Percentiles rank a stretch among this genome's conserved stretches.
These are phyloP conservation scores for Xerocomus amazonicus DNA, from an alignment of 1,284 basidiomycete species.

Conservation along the genomic window DNA sequence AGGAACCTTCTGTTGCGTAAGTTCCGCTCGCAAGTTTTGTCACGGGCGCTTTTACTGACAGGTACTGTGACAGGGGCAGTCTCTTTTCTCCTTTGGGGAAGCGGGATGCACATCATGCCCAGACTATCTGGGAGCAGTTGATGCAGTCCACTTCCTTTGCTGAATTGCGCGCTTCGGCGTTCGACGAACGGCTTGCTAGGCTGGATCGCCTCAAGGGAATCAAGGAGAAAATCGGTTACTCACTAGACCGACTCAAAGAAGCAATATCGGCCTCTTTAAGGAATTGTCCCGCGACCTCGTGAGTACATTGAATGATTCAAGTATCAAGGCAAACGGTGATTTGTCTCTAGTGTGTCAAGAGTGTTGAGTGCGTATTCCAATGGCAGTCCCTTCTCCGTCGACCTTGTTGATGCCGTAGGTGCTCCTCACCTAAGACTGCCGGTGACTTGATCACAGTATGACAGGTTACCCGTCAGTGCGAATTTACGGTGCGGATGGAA, in stretches of 20 bases:
- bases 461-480: slow-evolving; percentile 42
- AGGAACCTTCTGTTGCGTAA: slow-evolving; percentile 21
- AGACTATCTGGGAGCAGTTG: slow-evolving; percentile 24
- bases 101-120: slow-evolving; percentile 25
- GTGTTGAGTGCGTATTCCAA: slow-evolving; percentile 34
- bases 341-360: slow-evolving; percentile 17
- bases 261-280: slow-evolving; percentile 16
- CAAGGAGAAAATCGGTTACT: slow-evolving; percentile 31
- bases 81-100: slow-evolving; percentile 25
- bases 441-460: neutral
- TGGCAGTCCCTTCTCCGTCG: slow-evolving; percentile 38
- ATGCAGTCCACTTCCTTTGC: slow-evolving; percentile 23
- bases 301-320: slow-evolving; percentile 15
- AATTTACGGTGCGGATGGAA: slow-evolving; percentile 38
- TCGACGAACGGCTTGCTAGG: slow-evolving; percentile 19
- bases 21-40: slow-evolving; percentile 5
- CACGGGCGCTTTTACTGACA: neutral
- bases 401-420: slow-evolving; percentile 39
- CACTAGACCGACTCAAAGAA: slow-evolving; percentile 18
- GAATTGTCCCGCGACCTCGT: slow-evolving; percentile 34
- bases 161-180: neutral
- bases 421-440: neutral
- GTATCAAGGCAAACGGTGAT: neutral
- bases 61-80: slow-evolving; percentile 27
- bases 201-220: slow-evolving; percentile 25